These are phyloP conservation scores for Lipomyces kockii DNA, from an alignment of 805 yeast species.

Conservation along the genomic window DNA sequence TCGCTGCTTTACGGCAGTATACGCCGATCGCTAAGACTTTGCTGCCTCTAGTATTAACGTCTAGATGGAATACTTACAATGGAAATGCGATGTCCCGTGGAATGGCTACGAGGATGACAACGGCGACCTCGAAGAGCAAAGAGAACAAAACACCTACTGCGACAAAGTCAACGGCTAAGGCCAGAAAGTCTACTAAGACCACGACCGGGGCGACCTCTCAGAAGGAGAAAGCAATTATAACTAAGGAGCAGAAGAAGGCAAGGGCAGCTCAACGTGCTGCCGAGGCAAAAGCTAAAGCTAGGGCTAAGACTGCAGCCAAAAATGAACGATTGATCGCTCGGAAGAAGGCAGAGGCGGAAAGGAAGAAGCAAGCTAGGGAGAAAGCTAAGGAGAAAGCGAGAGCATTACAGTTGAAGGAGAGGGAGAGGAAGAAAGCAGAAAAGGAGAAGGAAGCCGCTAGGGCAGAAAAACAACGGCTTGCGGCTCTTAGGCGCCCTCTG, in stretches of 20 bases:
- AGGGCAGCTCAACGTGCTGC: not conserved
- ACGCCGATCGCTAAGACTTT: not conserved
- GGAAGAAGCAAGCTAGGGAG: not conserved
- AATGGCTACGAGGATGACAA: not conserved
- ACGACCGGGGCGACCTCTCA: slow-evolving; percentile 9
- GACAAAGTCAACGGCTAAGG: slow-evolving; percentile 6
- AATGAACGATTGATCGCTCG: not conserved
- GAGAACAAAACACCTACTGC: slow-evolving; percentile 4
- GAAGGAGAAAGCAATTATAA: slow-evolving; percentile 13
- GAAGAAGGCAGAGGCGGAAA: not conserved
- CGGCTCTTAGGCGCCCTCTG: not conserved
- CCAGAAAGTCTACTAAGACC: slow-evolving; percentile 13
- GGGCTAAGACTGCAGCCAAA: not conserved
- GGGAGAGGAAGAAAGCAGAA: not conserved
- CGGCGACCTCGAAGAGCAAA: not conserved
- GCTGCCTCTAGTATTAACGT: not conserved
- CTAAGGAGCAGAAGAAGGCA: not conserved
- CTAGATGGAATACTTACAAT: not conserved
- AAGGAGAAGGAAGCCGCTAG: not conserved
- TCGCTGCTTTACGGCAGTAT: not conserved
- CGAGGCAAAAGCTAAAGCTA: not conserved
- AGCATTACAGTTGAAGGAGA: not conserved
- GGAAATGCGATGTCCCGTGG: not conserved
- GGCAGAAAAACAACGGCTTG: not conserved
- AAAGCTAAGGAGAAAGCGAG: not conserved